Base-by-base conservation (phyloP, 1,284 basidiomycete genomes). In the Lignosus rhinocerotis region DNA sequence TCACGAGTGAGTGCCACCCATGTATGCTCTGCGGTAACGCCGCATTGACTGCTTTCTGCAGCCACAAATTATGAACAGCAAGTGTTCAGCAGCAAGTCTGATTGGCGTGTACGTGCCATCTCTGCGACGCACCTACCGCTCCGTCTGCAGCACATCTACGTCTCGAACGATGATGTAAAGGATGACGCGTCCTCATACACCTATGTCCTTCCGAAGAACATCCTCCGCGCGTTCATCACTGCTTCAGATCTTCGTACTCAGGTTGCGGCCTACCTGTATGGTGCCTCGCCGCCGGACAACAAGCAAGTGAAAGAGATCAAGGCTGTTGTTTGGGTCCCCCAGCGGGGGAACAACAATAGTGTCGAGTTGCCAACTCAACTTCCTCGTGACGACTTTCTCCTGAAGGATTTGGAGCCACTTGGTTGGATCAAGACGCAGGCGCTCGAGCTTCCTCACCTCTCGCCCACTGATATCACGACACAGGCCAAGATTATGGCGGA, bases 401-500 rank as follows among this genome's bases (percentile, higher is more conserved):
- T 98, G 60, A 96, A 96, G 73, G 95, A 96, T 67, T 81, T 98
- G 33, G 96, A 98, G 72, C 94, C 94, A 30, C 80, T 98, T 10
- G 96, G 95, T n/a, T 98, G 96, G 93, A 90, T 97, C 76, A 98
- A 98, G 79, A 98, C 94, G 0, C 95, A 97, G 72, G 88, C 93
- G 1, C 80, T 97, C 51, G 97, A 99, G 72, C 84, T 98, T 56
- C 88, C 93, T 53, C 92, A 96, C 73, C 83, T 99, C 7, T 91
- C 95, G 1, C 94, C 97, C 2, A 89, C 86, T 14, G 97, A 99
- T 71, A 89, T 98, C n/a, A 93, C 93, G 17, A 91, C 93, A 2
- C 97, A 98, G 75, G 94, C 94, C 47, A 96, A 94, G 77, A 80
- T 98, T 60, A 97, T 99, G 96, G 92, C 93, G 2, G 89, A 93